Percentiles rank a stretch among this genome's conserved stretches.
These are phyloP conservation scores for Monilinia fructigena DNA, from an alignment of 2,329 filamentous ascomycete genomes.

Conservation along the genomic window DNA sequence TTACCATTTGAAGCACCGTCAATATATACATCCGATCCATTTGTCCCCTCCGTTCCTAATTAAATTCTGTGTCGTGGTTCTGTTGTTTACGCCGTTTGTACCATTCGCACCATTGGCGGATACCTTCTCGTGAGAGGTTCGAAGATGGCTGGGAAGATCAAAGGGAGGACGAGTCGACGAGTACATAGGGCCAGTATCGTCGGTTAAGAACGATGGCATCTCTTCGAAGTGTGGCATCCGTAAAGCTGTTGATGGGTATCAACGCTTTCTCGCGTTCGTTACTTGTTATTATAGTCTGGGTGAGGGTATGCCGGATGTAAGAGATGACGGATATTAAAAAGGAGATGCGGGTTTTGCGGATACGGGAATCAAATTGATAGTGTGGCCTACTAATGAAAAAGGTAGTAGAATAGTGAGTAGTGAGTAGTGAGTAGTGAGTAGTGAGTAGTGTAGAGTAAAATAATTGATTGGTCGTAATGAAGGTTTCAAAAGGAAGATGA, in stretches of 20 bases:
- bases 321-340: conserved; percentile 9
- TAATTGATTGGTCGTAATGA: conserved; percentile 1
- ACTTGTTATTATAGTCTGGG: conserved; percentile 20
- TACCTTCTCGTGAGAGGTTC: conserved; percentile 39
- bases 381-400: background rate
- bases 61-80: conserved; percentile 35
- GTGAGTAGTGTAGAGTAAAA: no score
- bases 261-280: conserved; percentile 34
- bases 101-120: conserved; percentile 17
- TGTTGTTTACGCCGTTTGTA: conserved; percentile 29
- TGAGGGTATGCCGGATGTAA: background rate
- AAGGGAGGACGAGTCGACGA: conserved; percentile 36
- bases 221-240: conserved; percentile 47
- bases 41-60: conserved; percentile 41
- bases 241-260: conserved; percentile 30
- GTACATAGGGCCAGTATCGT: conserved; percentile 41
- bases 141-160: conserved; percentile 43
- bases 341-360: conserved; percentile 18
- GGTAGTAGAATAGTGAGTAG: background rate
- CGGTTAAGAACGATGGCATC: conserved; percentile 53
- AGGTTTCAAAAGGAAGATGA: background rate
- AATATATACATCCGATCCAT: conserved; percentile 38
- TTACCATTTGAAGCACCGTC: conserved; percentile 27
- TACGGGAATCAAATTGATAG: conserved; percentile 16
- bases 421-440: no score